Evolutionary conservation across 805 yeast species (phyloP).

Genomic region (Candida broadrunensis): DNA sequence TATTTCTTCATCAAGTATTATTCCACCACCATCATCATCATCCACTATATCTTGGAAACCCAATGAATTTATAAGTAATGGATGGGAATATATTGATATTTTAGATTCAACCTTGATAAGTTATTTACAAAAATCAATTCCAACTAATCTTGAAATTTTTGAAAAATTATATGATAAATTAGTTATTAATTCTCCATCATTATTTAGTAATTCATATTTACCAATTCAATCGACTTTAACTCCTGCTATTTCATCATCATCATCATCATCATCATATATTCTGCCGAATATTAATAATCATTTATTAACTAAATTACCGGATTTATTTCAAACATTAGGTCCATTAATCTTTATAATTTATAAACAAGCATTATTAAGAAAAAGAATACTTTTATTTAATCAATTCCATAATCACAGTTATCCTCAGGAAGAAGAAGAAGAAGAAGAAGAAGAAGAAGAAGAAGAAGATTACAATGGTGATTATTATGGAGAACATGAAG

Average conservation of each 20-base stretch:
- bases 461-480: slow-evolving; percentile 1
- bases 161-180: slow-evolving; percentile 14
- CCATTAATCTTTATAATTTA: slow-evolving; percentile 64
- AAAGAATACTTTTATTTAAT: slow-evolving; percentile 49
- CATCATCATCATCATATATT: not conserved
- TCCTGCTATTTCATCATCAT: not conserved
- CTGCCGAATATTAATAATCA: slow-evolving; percentile 27
- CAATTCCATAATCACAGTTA: slow-evolving; percentile 13
- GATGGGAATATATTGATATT: slow-evolving; percentile 35
- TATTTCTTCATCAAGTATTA: not conserved
- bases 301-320: slow-evolving; percentile 40
- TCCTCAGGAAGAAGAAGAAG: not conserved
- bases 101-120: slow-evolving; percentile 22
- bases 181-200: slow-evolving; percentile 2
- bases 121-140: slow-evolving; percentile 15
- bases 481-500: slow-evolving; percentile 2
- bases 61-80: slow-evolving; percentile 29
- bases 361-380: slow-evolving; percentile 59
- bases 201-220: not conserved
- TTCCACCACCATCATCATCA: not conserved
- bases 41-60: slow-evolving; percentile 26
- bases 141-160: slow-evolving; percentile 15
- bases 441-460: slow-evolving; percentile 1
- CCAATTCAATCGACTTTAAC: not conserved
- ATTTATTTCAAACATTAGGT: slow-evolving; percentile 51